Percentiles rank a stretch among this genome's conserved stretches.
Evolutionary conservation across 2,329 filamentous ascomycete species (phyloP).

Genomic region (Colletotrichum theobromicola): DNA sequence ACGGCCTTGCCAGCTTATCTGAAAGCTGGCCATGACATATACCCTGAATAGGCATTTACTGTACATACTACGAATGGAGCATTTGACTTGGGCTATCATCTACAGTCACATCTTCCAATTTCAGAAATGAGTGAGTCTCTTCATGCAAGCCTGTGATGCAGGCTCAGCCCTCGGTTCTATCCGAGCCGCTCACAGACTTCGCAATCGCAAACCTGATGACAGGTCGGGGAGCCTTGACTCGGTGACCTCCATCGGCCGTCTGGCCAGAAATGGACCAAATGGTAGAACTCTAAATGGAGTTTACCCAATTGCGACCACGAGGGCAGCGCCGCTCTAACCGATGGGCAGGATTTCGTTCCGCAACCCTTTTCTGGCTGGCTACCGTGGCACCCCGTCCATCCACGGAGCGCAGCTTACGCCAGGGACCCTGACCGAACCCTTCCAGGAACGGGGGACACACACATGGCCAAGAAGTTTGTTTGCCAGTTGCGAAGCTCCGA

Average conservation of each 20-base stretch:
- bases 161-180: background rate
- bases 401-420: background rate
- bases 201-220: background rate
- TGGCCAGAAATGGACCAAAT: background rate
- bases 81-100: background rate
- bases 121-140: background rate
- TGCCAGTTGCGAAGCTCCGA: background rate
- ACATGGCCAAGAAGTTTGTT: background rate
- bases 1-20: background rate
- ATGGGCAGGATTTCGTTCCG: background rate
- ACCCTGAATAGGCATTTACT: background rate
- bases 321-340: background rate
- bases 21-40: background rate
- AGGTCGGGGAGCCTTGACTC: background rate
- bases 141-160: background rate
- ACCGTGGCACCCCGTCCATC: background rate
- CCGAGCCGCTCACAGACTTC: background rate
- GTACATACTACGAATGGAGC: background rate
- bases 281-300: background rate
- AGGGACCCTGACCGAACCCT: background rate
- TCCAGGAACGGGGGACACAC: background rate
- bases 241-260: background rate
- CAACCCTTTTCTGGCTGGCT: background rate
- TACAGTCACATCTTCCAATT: fast-evolving
- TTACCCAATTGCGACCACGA: background rate